Conservation (phyloP, 345 rosid species). For the Conringia planisiliqua region DNA sequence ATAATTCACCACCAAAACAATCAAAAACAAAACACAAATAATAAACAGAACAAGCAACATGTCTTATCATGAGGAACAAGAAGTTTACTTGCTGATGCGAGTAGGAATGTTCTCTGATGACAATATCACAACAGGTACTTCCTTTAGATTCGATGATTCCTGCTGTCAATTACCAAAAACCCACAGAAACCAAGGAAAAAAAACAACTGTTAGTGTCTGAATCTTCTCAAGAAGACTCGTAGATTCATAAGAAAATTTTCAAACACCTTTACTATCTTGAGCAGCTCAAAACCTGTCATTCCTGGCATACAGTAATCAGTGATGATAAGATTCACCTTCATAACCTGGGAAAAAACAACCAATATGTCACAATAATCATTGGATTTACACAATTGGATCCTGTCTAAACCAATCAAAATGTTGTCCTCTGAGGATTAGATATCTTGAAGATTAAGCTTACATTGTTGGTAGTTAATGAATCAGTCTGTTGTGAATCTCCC, state of each 20-base stretch:
- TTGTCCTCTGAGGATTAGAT: neutral
- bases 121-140: conserved; percentile 82
- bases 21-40: neutral
- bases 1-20: neutral
- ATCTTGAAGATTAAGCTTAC: conserved; percentile 6
- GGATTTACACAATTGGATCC: neutral
- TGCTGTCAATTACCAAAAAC: conserved; percentile 27
- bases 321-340: conserved; percentile 67
- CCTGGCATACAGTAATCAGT: conserved; percentile 96
- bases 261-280: conserved; percentile 71
- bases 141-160: conserved; percentile 67
- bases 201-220: neutral
- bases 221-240: neutral
- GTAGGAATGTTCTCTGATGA: conserved; percentile 82
- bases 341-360: conserved; percentile 35
- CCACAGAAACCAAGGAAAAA: neutral
- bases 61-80: neutral
- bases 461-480: conserved; percentile 6
- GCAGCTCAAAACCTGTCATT: conserved; percentile 85
- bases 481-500: conserved; percentile 38
- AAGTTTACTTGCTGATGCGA: conserved; percentile 58
- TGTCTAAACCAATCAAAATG: neutral
- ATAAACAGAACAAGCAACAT: neutral
- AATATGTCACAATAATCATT: neutral
- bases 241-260: neutral